These are phyloP conservation scores for Musa itinerans DNA, from an alignment of 176 grass and related monocot species.

Conservation along the genomic window DNA sequence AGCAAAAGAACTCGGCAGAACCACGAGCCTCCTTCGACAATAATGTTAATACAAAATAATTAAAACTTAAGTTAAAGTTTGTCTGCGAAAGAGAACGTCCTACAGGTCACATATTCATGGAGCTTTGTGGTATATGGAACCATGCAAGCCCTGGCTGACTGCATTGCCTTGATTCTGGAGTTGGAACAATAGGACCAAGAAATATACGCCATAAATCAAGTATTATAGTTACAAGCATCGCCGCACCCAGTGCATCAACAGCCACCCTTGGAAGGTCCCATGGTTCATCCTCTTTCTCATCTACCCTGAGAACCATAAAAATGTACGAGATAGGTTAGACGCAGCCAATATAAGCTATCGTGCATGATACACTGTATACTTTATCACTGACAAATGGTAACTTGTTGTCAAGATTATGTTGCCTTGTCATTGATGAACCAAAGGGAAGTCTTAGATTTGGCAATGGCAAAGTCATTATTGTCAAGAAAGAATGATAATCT, in stretches of 20 bases:
- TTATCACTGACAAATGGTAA: too few species aligned
- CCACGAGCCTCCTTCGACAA: too few species aligned
- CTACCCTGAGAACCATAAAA: constrained; percentile 36
- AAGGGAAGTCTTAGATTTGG: too few species aligned
- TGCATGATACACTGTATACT: too few species aligned
- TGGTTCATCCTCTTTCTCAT: constrained; percentile 43
- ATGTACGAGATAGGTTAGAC: background rate
- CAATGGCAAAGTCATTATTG: too few species aligned
- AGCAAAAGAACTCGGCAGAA: too few species aligned
- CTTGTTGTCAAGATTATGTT: too few species aligned
- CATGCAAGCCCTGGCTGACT: constrained; percentile 63
- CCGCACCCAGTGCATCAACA: constrained; percentile 65
- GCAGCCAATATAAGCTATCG: background rate
- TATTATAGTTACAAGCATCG: constrained; percentile 91
- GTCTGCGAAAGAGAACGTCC: too few species aligned
- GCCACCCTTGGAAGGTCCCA: constrained; percentile 80
- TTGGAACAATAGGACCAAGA: constrained; percentile 58
- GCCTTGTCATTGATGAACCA: too few species aligned
- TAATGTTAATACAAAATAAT: too few species aligned
- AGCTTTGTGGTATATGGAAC: constrained; percentile 28
- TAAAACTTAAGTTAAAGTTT: too few species aligned
- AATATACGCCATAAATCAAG: constrained; percentile 92
- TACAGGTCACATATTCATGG: constrained; percentile 25
- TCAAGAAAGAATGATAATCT: too few species aligned
- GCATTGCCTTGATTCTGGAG: constrained; percentile 42